Base-by-base conservation (phyloP, 75 land plant species). In the Azolla pinnata region DNA sequence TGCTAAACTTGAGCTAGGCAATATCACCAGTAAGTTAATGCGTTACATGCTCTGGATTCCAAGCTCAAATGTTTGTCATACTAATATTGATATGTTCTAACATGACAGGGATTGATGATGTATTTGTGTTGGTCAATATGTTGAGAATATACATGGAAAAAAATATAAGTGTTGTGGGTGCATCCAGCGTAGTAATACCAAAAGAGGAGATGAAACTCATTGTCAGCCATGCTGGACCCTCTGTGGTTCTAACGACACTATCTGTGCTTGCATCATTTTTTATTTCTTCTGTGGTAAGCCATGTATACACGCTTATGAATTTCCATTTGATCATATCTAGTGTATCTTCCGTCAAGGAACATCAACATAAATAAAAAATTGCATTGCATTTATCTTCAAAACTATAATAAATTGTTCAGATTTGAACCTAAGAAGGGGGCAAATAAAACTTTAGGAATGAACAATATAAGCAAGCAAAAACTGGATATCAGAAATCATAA, bases 51-150 rank as follows among this genome's bases (percentile, higher is more conserved):
- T n/a, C n/a, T n/a, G n/a, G n/a, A n/a, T n/a, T n/a, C n/a, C n/a
- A n/a, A n/a, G n/a, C n/a, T n/a, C n/a, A n/a, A n/a, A n/a, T n/a
- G n/a, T n/a, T n/a, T n/a, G n/a, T n/a, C n/a, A n/a, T n/a, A n/a
- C n/a, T n/a, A n/a, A n/a, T n/a, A n/a, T n/a, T n/a, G n/a, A n/a
- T n/a, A n/a, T n/a, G n/a, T n/a, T n/a, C n/a, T n/a, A n/a, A n/a
- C n/a, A n/a, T n/a, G n/a, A n/a, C n/a, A 75, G 78, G 78, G 20
- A 71, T 75, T 24, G 78, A 75, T 48, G 78, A 75, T 66, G 75
- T 71, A 3, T 75, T 75, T 50, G 78, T 75, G n/a, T 64, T 75
- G 26, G 67, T 71, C 16, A 71, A 35, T 60, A 71, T 72, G 28
- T 26, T 75, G 54, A 35, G 75, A 27, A 75, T 61, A 27, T 72